Evolutionary conservation across 202 grass and related monocot genomes (phyloP), one percentile per base, ranked within the genome.

Genomic region (Panicum hallii): DNA sequence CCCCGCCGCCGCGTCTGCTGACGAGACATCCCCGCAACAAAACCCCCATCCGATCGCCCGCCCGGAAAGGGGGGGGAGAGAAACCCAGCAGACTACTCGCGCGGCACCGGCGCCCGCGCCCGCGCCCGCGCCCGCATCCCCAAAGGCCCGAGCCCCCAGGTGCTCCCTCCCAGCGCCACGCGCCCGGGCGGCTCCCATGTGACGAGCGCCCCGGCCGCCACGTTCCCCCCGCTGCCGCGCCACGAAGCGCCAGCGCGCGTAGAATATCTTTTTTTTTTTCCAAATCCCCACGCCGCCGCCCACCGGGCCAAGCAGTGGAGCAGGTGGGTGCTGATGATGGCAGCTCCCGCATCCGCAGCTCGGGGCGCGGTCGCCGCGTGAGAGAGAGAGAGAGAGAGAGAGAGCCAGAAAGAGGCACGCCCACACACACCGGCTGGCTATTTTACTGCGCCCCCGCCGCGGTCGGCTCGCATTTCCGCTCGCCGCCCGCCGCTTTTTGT

Each of bases 171-270:
- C 32, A 32, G 28, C 61, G 26, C 65, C 66, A 83, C 75, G 66
- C 52, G 52, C 12, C 63, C 50, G 15, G 36, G 43, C 28, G 28
- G 61, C 32, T n/a, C 67, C 67, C 47, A 74, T 67, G 67, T 78
- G 11, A 48, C 60, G 19, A 34, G 53, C 28, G 6, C 30, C 14
- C 42, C 40, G 45, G 13, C 20, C 15, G 65, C 89, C 77, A 61
- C 55, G 78, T 54, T 11, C 15, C 41, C 41, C 49, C 50, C 16
- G 9, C 11, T 7, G 15, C 71, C 32, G 45, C 72, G 41, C 45
- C 74, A 43, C 74, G 74, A 34, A 45, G 40, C 40, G 60, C 26
- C 60, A 36, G 63, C 34, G 14, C 30, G 12, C 16, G 40, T 11
- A n/a, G 16, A 44, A 49, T 58, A 42, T 32, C 16, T 49, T 26